Evolutionary conservation across 805 yeast species (phyloP).

Genomic region (Teunomyces kruisii): DNA sequence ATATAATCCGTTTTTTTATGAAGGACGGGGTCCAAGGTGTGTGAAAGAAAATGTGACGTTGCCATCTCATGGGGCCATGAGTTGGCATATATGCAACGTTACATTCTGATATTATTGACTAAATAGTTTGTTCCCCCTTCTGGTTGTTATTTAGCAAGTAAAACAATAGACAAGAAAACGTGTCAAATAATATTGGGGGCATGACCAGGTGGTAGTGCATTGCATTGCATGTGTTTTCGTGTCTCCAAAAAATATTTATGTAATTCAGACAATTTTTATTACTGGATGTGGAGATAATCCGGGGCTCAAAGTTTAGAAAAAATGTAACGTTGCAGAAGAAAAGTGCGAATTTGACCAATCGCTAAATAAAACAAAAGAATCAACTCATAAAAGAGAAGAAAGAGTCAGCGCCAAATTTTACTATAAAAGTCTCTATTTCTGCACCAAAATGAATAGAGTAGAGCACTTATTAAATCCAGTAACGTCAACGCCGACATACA

Average conservation of each 20-base stretch:
- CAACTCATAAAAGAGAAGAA: neutral
- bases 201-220: neutral
- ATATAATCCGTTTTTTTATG: neutral
- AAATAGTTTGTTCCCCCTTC: neutral
- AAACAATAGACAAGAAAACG: too few relatives aligned
- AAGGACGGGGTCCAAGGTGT: neutral
- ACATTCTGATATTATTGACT: neutral
- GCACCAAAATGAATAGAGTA: slow-evolving; percentile 10
- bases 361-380: neutral
- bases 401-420: neutral
- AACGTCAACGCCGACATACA: slow-evolving; percentile 18
- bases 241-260: neutral
- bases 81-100: slow-evolving; percentile 10
- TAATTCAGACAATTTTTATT: neutral
- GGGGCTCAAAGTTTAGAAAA: neutral
- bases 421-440: neutral
- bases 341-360: neutral
- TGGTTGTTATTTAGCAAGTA: too few relatives aligned
- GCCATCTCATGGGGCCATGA: neutral
- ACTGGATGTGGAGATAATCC: neutral
- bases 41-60: slow-evolving; percentile 1
- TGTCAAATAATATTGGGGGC: too few relatives aligned
- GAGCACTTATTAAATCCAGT: slow-evolving; percentile 22
- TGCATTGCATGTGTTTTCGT: slow-evolving; percentile 1
- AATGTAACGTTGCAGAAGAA: slow-evolving; percentile 6